A percentile compares a stretch with the other conserved stretches of the same genome.
phyloP scores from a whole-genome alignment of 2,329 filamentous ascomycete species.

The Aspergillus sp. region DNA sequence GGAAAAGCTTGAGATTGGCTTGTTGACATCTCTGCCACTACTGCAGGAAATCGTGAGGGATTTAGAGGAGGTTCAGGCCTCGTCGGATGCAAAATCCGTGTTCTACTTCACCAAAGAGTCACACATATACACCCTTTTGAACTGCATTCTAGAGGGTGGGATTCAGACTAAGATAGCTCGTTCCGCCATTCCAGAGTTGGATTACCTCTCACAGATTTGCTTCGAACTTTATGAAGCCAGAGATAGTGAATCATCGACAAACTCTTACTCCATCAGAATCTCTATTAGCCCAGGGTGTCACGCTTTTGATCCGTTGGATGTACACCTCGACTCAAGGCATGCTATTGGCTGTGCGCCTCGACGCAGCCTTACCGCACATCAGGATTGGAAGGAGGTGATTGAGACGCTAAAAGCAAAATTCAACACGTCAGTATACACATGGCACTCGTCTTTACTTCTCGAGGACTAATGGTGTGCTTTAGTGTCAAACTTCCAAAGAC shows the following conservation, averaged over 20 bases:
- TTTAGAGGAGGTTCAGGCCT: slow-evolving; percentile 95
- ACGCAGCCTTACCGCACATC: slow-evolving; percentile 85
- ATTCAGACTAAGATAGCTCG: slow-evolving; percentile 96
- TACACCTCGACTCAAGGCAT: slow-evolving; percentile 94
- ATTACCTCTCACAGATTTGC: slow-evolving; percentile 96
- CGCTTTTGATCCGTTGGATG: slow-evolving; percentile 92
- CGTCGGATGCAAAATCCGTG: slow-evolving; percentile 90
- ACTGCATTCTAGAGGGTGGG: slow-evolving; percentile 96
- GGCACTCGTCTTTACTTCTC: background rate
- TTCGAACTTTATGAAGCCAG: slow-evolving; percentile 98
- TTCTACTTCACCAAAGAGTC: slow-evolving; percentile 99
- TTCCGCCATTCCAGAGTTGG: slow-evolving; percentile 92
- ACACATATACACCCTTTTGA: slow-evolving; percentile 96
- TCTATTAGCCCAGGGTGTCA: slow-evolving; percentile 95
- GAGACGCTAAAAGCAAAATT: slow-evolving; percentile 94
- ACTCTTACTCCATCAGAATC: slow-evolving; percentile 95
- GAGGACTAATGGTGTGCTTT: slow-evolving; percentile 12
- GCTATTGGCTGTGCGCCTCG: slow-evolving; percentile 94
- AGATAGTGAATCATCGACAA: slow-evolving; percentile 75
- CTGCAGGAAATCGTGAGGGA: slow-evolving; percentile 97
- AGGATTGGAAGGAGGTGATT: slow-evolving; percentile 96
- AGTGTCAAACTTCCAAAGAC: slow-evolving; percentile 57
- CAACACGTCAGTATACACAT: slow-evolving; percentile 70
- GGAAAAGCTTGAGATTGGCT: slow-evolving; percentile 97
- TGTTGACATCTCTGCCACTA: slow-evolving; percentile 88